Percentiles rank a stretch among this genome's conserved stretches.
Conservation (phyloP, 83 land plant species). For the Picea engelmannii region DNA sequence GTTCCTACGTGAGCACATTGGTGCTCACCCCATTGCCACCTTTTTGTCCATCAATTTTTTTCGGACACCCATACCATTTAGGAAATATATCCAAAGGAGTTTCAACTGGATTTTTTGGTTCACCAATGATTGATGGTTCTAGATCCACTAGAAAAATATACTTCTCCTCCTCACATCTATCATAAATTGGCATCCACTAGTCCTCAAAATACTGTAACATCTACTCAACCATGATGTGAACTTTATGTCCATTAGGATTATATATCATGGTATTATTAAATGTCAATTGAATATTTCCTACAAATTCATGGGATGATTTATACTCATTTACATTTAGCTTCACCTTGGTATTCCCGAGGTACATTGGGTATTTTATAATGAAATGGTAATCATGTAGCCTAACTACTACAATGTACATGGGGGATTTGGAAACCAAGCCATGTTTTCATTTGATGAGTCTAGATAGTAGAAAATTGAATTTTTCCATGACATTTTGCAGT, state of each 20-base stretch:
- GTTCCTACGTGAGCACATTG: too few species aligned
- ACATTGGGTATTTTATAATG: constrained; percentile 82
- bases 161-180: constrained; percentile 34
- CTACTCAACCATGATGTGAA: constrained; percentile 55
- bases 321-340: constrained; percentile 40
- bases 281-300: constrained; percentile 73
- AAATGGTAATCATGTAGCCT: constrained; percentile 70
- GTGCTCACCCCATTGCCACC: too few species aligned
- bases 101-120: too few species aligned
- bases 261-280: constrained; percentile 85
- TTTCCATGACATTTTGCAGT: constrained; percentile 40
- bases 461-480: constrained; percentile 44
- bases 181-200: constrained; percentile 32
- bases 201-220: constrained; percentile 52
- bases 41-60: too few species aligned
- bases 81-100: too few species aligned
- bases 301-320: constrained; percentile 56
- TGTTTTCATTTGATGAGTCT: constrained; percentile 67
- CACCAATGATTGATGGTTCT: too few species aligned
- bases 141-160: too few species aligned
- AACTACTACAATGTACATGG: constrained; percentile 71
- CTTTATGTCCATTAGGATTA: constrained; percentile 82
- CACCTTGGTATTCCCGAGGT: constrained; percentile 77
- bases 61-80: too few species aligned
- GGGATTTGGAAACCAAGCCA: constrained; percentile 63